Evolutionary conservation across 2,329 filamentous ascomycete genomes (phyloP).

Genomic region (Trichoderma sp.): DNA sequence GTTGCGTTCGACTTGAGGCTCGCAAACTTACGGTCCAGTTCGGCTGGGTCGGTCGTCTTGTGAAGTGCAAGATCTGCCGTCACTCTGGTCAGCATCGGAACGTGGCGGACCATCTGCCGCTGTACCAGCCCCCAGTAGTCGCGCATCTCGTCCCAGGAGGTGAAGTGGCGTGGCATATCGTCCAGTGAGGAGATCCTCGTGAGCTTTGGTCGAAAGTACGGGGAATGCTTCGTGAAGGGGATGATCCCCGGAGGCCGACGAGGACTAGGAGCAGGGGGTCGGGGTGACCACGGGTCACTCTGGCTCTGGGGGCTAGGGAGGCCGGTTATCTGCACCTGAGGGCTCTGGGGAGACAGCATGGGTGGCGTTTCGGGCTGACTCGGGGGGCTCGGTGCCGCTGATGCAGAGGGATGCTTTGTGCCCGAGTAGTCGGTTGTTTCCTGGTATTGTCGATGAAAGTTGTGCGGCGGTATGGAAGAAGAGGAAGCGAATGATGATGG

Average conservation of each 20-base stretch:
- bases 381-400: conserved; percentile 32
- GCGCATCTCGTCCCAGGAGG: conserved; percentile 41
- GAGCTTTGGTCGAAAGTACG: conserved; percentile 42
- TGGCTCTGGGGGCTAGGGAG: conserved; percentile 41
- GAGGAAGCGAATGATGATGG: neutral
- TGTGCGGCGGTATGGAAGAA: neutral
- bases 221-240: conserved; percentile 44
- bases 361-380: conserved; percentile 38
- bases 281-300: conserved; percentile 30
- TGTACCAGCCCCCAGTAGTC: conserved; percentile 46
- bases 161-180: conserved; percentile 40
- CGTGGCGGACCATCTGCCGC: conserved; percentile 42
- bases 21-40: conserved; percentile 39
- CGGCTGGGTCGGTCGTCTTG: conserved; percentile 34
- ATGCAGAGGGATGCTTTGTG: neutral
- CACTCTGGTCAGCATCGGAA: conserved; percentile 41
- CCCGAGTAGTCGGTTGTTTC: neutral
- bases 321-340: conserved; percentile 30
- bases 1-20: conserved; percentile 38
- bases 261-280: conserved; percentile 28
- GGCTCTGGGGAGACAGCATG: conserved; percentile 26
- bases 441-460: neutral
- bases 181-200: conserved; percentile 39
- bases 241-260: conserved; percentile 39
- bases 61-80: conserved; percentile 40